Base-by-base conservation (phyloP, 2,329 filamentous ascomycete species). In the Arthroderma sp. region DNA sequence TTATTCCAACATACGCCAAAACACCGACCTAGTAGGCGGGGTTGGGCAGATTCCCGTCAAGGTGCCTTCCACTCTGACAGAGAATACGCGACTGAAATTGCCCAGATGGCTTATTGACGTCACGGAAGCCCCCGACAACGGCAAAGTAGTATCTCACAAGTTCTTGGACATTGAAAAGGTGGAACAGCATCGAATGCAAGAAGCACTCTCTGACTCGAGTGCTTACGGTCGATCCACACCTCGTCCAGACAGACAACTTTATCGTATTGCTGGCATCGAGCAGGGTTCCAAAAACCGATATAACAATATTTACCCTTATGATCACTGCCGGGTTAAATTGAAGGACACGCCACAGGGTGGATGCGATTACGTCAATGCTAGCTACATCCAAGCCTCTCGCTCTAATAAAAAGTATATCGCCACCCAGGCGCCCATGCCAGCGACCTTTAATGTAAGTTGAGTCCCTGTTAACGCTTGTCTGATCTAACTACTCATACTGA, bases 341-440 rank as follows among this genome's bases (percentile, higher is more conserved):
- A 73, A 83, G 52, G 77, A 78, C 36, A 77, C 81, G 32, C 67
- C 74, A 0, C 68, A 74, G 1, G 81, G 80, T 8, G 73, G 71
- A 22, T 94, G 89, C 61, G 91, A 98, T 61, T 98, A 98, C 57
- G 80, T 98, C 65, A 98, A 98, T 58, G 91, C 88, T 11, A 96
- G 85, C 60, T 78, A 94, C 53, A 70, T 96, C 49, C 81, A 83
- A 59, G 77, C 88, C 1, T 75, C 80, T 29, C 75, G 82, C 53
- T 94, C 85, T 51, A 81, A 93, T 61, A 95, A 94, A 69, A 77
- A 80, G 36, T 98, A 98, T 59, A 96, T 98, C 63, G 89, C 89
- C 40, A 89, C 87, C 8, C 91, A 98, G 62, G 91, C 87, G 0
- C 91, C 91, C 6, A 75, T 96, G 33, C 91, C 91, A 15, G 80